Conservation (phyloP, 169 alveolate species). For the Plasmodium adleri region DNA sequence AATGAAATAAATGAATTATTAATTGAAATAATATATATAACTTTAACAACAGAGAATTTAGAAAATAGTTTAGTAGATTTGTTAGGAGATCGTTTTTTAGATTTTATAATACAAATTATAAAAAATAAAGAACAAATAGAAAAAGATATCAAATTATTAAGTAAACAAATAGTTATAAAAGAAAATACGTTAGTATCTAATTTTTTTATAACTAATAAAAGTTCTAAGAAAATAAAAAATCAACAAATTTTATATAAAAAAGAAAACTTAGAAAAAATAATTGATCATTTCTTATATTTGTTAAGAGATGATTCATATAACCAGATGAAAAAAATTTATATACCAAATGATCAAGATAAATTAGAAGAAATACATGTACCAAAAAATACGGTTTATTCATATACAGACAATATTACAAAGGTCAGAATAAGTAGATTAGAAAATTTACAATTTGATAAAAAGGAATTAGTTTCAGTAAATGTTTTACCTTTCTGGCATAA, state of each 20-base stretch:
- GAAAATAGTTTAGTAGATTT: conserved; percentile 34
- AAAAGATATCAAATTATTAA: conserved; percentile 46
- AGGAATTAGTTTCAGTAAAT: conserved; percentile 64
- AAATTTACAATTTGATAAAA: conserved; percentile 44
- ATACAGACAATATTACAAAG: conserved; percentile 55
- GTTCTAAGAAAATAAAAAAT: conserved; percentile 30
- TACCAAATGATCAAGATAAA: conserved; percentile 65
- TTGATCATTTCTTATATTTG: conserved; percentile 33
- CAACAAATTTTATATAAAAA: conserved; percentile 18
- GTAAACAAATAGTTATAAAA: conserved; percentile 51
- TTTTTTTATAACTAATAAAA: conserved; percentile 51
- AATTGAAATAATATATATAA: conserved; percentile 38
- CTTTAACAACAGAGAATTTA: conserved; percentile 19
- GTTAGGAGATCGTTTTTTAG: conserved; percentile 41
- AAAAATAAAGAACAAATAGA: conserved; percentile 52
- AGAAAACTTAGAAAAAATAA: conserved; percentile 61
- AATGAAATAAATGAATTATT: conserved; percentile 49
- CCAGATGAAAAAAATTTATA: conserved; percentile 45
- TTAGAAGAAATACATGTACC: conserved; percentile 65
- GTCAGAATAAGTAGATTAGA: conserved; percentile 58
- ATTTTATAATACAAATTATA: conserved; percentile 50
- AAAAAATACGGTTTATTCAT: conserved; percentile 34
- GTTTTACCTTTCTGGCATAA: conserved; percentile 53
- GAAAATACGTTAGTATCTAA: conserved; percentile 49
- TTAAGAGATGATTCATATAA: conserved; percentile 31